These are phyloP conservation scores for Camelina neglecta DNA, from an alignment of 345 rosid species.

Conservation along the genomic window DNA sequence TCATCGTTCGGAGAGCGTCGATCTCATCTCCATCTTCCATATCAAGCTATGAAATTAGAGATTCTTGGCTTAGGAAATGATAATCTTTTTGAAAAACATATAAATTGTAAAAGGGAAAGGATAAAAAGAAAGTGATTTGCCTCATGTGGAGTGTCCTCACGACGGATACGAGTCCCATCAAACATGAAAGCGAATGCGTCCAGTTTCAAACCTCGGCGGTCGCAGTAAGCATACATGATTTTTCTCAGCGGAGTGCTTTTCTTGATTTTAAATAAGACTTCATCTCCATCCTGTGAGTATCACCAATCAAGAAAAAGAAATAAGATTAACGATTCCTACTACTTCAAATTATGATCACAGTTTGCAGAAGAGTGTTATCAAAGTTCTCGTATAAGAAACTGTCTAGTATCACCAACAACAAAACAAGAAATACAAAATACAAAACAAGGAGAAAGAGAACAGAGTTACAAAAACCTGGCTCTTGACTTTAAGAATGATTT, in stretches of 20 bases:
- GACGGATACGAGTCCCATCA: constrained; percentile 75
- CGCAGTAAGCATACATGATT: constrained; percentile 79
- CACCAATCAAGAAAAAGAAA: background rate
- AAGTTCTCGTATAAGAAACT: background rate
- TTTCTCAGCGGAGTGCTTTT: constrained; percentile 69
- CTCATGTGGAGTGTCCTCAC: constrained; percentile 85
- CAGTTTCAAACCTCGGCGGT: constrained; percentile 69
- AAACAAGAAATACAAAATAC: background rate
- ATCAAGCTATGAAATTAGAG: constrained; percentile 53
- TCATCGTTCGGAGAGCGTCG: constrained; percentile 46
- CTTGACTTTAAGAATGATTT: background rate
- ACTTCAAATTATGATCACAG: background rate
- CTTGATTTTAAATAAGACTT: constrained; percentile 80
- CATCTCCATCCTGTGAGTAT: constrained; percentile 65
- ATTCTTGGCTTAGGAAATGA: background rate
- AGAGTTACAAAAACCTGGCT: constrained; percentile 2
- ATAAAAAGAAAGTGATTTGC: constrained; percentile 32
- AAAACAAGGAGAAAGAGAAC: background rate
- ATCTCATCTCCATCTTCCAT: constrained; percentile 90
- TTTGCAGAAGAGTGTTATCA: background rate
- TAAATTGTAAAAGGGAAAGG: background rate
- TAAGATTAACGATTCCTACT: background rate
- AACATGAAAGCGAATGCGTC: constrained; percentile 76
- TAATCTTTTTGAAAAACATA: background rate
- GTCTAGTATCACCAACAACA: background rate